Evolutionary conservation across 257 asterid genomes (phyloP), one percentile per base, ranked within the genome.

Genomic region (Cruciata laevipes): DNA sequence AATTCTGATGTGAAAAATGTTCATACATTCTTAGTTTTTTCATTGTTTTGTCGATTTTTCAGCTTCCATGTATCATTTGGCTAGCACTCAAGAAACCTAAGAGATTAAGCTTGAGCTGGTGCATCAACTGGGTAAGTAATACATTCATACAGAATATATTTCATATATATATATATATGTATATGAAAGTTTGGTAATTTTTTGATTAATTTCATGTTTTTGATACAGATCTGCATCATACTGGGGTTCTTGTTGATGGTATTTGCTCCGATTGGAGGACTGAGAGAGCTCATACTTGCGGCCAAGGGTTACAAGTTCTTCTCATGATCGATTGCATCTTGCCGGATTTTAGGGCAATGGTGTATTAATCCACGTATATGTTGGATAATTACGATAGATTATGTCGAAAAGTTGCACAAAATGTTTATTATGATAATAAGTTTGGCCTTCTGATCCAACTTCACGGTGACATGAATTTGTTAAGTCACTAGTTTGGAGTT

Each of bases 51-150:
- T 59, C 37, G 23, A 10, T 27, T 44, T 52, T 81, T 66, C 78
- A 81, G 91, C 89, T 83, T 68, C 89, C 87, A 30, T 83, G 88
- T 27, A 81, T 83, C 59, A 83, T 86, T 23, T 83, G 89, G 91
- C 85, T 86, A 14, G 71, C 75, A 14, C 21, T 85, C 37, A n/a
- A 65, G 49, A 86, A 83, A 31, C 89, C 91, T 1, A 71, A 66
- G 63, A 79, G 63, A 60, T 86, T 65, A 63, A 40, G 91, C 79
- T 24, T 73, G 30, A 72, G 85, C 35, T 86, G 91, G 89, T 67
- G 42, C n/a, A 27, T 55, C 10, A 86, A 86, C 55, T 76, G 86
- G 85, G 89, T 82, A 65, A 3, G 82, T 24, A 23, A 57, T 25
- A 14, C 13, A 1, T 2, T 3, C 12, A 13, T 0, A 27, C 7